A percentile compares a stretch with the other conserved stretches of the same genome.
phyloP scores from a whole-genome alignment of 805 yeast genomes.

The Metschnikowia gelsemii region DNA sequence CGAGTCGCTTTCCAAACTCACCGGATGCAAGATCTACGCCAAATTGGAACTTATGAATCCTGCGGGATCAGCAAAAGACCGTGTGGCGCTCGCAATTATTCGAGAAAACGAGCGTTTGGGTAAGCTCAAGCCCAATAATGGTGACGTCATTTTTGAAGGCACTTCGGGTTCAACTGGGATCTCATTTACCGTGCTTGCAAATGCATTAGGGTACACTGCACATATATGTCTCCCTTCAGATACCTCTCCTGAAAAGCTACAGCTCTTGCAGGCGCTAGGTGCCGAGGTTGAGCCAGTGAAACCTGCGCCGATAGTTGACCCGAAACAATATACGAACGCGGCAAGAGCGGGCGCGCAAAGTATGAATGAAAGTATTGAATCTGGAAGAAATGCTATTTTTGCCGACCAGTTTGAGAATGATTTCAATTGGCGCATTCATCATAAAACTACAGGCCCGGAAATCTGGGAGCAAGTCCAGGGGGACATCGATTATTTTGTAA shows the following conservation, averaged over 20 bases:
- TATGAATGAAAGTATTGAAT: slow-evolving; percentile 40
- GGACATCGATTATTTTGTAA: slow-evolving; percentile 68
- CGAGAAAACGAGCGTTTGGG: slow-evolving; percentile 64
- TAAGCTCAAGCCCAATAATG: slow-evolving; percentile 52
- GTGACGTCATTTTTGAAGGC: slow-evolving; percentile 86
- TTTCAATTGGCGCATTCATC: slow-evolving; percentile 85
- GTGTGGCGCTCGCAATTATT: slow-evolving; percentile 87
- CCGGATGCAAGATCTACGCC: slow-evolving; percentile 84
- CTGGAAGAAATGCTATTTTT: slow-evolving; percentile 62
- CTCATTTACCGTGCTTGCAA: slow-evolving; percentile 85
- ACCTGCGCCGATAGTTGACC: slow-evolving; percentile 95
- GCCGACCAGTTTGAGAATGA: slow-evolving; percentile 97
- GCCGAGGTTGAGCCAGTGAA: slow-evolving; percentile 82
- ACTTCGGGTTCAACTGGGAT: slow-evolving; percentile 98
- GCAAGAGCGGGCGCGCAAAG: slow-evolving; percentile 68
- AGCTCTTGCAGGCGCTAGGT: slow-evolving; percentile 69
- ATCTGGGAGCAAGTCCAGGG: slow-evolving; percentile 73
- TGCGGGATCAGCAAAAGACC: slow-evolving; percentile 93
- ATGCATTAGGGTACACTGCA: slow-evolving; percentile 83
- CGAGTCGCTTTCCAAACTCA: slow-evolving; percentile 62
- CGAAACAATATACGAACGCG: slow-evolving; percentile 86
- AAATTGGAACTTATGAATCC: slow-evolving; percentile 85
- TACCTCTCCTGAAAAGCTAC: slow-evolving; percentile 80
- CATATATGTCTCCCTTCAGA: slow-evolving; percentile 96
- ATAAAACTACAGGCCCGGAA: slow-evolving; percentile 86